Evolutionary conservation across 2,329 filamentous ascomycete genomes (phyloP), one percentile per base, ranked within the genome.

Genomic region (Ascochyta rabiei): DNA sequence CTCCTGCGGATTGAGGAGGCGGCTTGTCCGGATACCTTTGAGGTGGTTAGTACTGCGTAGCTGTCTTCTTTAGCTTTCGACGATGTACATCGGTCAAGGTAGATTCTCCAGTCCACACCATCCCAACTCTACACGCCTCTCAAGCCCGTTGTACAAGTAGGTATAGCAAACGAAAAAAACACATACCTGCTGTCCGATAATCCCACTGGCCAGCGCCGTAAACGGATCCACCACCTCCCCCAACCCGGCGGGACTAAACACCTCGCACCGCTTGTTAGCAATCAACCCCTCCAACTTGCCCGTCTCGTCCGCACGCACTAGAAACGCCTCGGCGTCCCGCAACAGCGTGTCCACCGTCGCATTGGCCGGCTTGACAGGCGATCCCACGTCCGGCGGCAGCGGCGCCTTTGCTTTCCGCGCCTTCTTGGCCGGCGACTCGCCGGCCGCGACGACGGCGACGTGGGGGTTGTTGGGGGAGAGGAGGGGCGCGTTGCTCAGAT

Each of bases 191-290:
- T 98, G 95, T 48, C 91, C 92, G 66, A 98, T 96, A 70, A 99
- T 97, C 46, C 92, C 89, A 74, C 89, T 93, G 34, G 86, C 84
- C 30, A 99, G 82, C 53, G 86, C 87, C 64, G 89, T 88, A 69
- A 97, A 99, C 0, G 95, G 95, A 75, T 98, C 91, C 56, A 97
- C 85, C 60, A 86, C 82, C 75, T 97, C 91, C 24, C 88, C 85
- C n/a, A 98, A 78, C 0, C 92, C 91, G 59, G 89, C 87, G 0
- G 91, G 84, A 1, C 87, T 89, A 76, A 98, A 98, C 15, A 95
- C 77, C 49, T 81, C 82, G 75, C 93, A 98, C 57, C 84, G 84
- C 69, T 96, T 83, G 53, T 85, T 84, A 53, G 90, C 86, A 43
- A 97, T 85, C 16, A 96, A 75, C 0, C 84, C 21, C 52, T 35